These are phyloP conservation scores for Hyphopichia khmerensis DNA, from an alignment of 1,139 yeast species.

Conservation along the genomic window DNA sequence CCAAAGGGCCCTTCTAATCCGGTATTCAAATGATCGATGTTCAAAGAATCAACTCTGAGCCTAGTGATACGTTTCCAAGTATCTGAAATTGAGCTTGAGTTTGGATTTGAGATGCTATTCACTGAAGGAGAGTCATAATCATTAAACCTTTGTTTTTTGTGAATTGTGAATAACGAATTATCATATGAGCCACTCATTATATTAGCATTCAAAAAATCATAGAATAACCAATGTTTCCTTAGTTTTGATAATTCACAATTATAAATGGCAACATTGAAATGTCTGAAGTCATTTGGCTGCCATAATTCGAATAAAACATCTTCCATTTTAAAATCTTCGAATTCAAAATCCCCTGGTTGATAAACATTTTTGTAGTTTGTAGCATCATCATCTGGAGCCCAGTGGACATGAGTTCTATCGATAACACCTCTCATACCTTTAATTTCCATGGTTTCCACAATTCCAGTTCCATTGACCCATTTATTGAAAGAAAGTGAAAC, in stretches of 20 bases:
- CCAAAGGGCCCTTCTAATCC: conserved; percentile 96
- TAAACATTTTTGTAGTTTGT: conserved; percentile 72
- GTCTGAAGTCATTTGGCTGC: conserved; percentile 80
- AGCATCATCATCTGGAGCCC: conserved; percentile 85
- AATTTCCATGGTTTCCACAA: conserved; percentile 76
- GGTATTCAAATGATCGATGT: conserved; percentile 82
- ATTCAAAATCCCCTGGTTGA: conserved; percentile 89
- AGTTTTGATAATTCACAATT: conserved; percentile 77
- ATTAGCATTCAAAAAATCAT: conserved; percentile 81
- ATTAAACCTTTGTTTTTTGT: conserved; percentile 64
- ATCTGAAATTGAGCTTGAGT: conserved; percentile 7
- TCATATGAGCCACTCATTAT: conserved; percentile 90
- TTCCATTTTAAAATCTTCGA: conserved; percentile 76
- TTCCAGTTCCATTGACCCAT: conserved; percentile 90
- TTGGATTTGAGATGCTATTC: not conserved
- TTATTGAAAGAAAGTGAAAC: conserved; percentile 77
- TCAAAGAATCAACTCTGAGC: conserved; percentile 78
- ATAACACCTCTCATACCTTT: conserved; percentile 89
- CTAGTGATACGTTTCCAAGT: conserved; percentile 69
- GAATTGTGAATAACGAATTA: conserved; percentile 87
- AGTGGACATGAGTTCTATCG: conserved; percentile 81
- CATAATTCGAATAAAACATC: conserved; percentile 79
- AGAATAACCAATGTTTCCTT: conserved; percentile 90
- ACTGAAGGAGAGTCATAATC: conserved; percentile 27
- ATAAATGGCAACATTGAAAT: conserved; percentile 82